Percentiles rank a stretch among this genome's conserved stretches.
Evolutionary conservation across 225 moss, liverwort and hornwort species (phyloP).

Genomic region (Straminergon stramineum): DNA sequence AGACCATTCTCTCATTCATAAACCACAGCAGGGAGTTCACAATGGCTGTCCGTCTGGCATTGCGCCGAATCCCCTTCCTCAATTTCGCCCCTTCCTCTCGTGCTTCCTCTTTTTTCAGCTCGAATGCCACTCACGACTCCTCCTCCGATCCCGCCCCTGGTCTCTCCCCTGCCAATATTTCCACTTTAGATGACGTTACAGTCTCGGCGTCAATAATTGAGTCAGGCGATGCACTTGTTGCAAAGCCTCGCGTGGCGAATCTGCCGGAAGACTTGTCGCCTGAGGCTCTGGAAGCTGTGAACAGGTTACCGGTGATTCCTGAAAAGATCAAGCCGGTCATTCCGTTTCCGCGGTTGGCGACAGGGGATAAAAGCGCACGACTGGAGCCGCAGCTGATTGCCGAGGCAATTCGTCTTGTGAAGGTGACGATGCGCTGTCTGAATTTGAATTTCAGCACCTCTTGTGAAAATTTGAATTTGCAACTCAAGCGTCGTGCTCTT

Average conservation of each 20-base stretch:
- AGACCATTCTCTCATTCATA: background rate
- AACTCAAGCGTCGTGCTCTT: background rate
- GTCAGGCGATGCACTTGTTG: constrained; percentile 4
- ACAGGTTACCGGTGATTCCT: constrained; percentile 3
- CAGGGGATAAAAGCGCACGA: constrained; percentile 15
- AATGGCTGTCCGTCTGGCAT: constrained; percentile 28
- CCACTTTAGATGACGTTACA: constrained; percentile 38
- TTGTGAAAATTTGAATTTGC: background rate
- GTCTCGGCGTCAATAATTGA: constrained; percentile 41
- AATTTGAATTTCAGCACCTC: background rate
- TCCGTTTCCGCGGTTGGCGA: constrained; percentile 44
- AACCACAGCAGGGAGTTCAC: background rate
- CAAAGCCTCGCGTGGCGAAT: constrained; percentile 75
- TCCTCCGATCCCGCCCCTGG: constrained; percentile 14
- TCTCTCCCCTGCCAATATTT: constrained; percentile 33
- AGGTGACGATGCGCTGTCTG: constrained; percentile 24
- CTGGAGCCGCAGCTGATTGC: constrained; percentile 51
- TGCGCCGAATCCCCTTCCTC: constrained; percentile 9
- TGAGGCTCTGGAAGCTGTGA: constrained; percentile 35
- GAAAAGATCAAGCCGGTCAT: constrained; percentile 39
- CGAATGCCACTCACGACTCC: background rate
- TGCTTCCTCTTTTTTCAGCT: background rate
- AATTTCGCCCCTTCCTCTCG: constrained; percentile 7
- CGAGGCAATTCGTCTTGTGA: constrained; percentile 86
- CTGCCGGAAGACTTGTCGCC: constrained; percentile 73